phyloP scores from a whole-genome alignment of 148 eudicot species.

The Spergularia bocconei region DNA sequence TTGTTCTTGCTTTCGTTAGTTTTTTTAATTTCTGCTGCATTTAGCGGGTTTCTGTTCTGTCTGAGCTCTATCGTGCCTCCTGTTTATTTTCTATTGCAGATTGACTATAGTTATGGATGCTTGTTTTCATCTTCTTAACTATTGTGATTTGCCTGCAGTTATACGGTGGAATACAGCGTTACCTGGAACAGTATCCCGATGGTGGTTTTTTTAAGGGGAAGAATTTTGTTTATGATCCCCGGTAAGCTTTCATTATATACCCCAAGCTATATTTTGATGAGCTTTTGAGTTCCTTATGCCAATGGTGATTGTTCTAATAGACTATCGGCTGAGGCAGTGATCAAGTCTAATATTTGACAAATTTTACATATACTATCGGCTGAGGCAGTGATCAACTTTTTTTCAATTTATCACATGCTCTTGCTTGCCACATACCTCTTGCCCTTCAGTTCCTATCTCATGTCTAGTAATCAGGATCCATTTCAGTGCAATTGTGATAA shows the following conservation, averaged over 20 bases:
- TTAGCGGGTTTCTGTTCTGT: not conserved
- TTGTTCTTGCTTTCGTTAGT: not conserved
- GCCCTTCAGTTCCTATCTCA: not conserved
- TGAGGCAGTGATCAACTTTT: not conserved
- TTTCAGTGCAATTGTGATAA: not conserved
- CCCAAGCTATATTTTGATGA: not conserved
- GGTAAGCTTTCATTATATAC: constrained; percentile 39
- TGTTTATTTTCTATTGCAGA: not conserved
- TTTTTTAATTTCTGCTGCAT: not conserved
- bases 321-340: not conserved
- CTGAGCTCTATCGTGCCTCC: not conserved
- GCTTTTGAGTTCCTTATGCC: not conserved
- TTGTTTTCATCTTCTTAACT: not conserved
- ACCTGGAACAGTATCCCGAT: constrained; percentile 88
- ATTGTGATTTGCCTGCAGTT: constrained; percentile 47
- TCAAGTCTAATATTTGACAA: not conserved
- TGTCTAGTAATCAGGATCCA: not conserved
- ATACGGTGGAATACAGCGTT: constrained; percentile 93
- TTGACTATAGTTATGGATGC: not conserved
- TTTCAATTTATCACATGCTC: not conserved
- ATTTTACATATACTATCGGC: not conserved
- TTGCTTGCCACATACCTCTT: not conserved
- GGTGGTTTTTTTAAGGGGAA: constrained; percentile 96
- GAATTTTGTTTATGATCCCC: constrained; percentile 92
- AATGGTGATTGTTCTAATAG: not conserved